Conservation (phyloP, 805 yeast species). For the Sporopachydermia lactativora region DNA sequence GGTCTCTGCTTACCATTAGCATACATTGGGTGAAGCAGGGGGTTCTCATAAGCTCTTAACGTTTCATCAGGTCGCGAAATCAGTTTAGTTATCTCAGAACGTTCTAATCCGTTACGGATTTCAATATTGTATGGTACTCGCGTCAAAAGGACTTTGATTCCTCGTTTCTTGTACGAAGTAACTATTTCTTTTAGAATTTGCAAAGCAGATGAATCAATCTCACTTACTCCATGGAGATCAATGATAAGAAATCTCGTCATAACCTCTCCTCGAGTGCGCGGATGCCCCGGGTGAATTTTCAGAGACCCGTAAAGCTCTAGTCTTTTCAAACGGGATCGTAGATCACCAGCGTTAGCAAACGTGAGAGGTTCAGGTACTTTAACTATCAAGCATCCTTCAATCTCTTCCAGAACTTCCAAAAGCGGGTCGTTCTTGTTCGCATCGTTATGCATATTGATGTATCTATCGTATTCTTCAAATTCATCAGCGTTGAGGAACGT, state of each 20-base stretch:
- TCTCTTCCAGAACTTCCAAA: constrained; percentile 22
- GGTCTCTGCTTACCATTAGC: constrained; percentile 19
- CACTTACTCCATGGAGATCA: constrained; percentile 73
- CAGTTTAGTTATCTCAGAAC: constrained; percentile 40
- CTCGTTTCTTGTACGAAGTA: constrained; percentile 34
- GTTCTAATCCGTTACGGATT: constrained; percentile 34
- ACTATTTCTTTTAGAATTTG: constrained; percentile 57
- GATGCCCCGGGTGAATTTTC: constrained; percentile 62
- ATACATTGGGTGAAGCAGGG: constrained; percentile 8
- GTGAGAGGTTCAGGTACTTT: constrained; percentile 82
- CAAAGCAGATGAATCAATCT: constrained; percentile 67
- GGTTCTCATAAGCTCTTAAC: background rate
- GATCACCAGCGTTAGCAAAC: constrained; percentile 72
- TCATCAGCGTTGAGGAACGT: constrained; percentile 63
- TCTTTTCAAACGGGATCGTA: constrained; percentile 50
- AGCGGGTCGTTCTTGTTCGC: constrained; percentile 4
- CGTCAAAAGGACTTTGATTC: constrained; percentile 43
- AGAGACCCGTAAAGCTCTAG: constrained; percentile 69
- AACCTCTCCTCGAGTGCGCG: constrained; percentile 29
- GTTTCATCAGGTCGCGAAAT: constrained; percentile 9
- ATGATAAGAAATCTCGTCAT: constrained; percentile 47
- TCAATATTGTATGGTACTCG: constrained; percentile 36
- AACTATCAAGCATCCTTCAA: constrained; percentile 65
- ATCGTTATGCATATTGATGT: constrained; percentile 3
- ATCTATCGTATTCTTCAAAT: constrained; percentile 21